Base-by-base conservation (phyloP, 2,329 filamentous ascomycete species). In the Aspergillus tamarii region DNA sequence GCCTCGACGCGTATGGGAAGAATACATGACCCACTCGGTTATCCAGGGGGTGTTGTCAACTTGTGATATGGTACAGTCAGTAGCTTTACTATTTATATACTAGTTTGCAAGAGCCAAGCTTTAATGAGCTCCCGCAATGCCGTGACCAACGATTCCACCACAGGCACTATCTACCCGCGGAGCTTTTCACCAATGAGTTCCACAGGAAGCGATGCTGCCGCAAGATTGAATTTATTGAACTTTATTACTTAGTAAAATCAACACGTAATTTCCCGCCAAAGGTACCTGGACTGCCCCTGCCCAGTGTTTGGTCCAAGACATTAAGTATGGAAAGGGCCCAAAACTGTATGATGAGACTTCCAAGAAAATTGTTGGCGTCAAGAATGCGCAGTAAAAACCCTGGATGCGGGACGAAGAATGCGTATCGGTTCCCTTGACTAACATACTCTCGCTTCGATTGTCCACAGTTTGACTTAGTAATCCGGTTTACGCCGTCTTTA, bases 31-130 rank as follows among this genome's bases (percentile, higher is more conserved):
- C 52, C 52, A 54, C 52, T 54, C 21, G 30, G 30, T 23, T 54
- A 54, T 36, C 52, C 52, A 54, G 52, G 52, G 52, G 50, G 10
- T 48, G 39, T 41, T 41, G 39, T 26, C 3, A 3, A 26, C 26
- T 26, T 26, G 26, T 48, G 21, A 48, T 48, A 23, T 12, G 45
- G 45, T 48, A 26, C 16, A 9, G 39, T 41, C 39, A n/a, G 39
- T 41, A n/a, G 19, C 39, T n/a, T 19, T 34, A 34, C 52, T 55
- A 55, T 55, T 55, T 39, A 36, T 55, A 55, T 36, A 23, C 30
- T 55, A 55, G 52, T 6, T 11, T 36, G 30, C 52, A 54, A 54
- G 32, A 54, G 52, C 52, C 52, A 55, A 55, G 52, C 52, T 55
- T 55, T 55, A 55, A 55, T 55, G 52, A 34, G n/a, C 52, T 55